Evolutionary conservation across 169 alveolate species (phyloP).

Genomic region (Babesia gibsoni): DNA sequence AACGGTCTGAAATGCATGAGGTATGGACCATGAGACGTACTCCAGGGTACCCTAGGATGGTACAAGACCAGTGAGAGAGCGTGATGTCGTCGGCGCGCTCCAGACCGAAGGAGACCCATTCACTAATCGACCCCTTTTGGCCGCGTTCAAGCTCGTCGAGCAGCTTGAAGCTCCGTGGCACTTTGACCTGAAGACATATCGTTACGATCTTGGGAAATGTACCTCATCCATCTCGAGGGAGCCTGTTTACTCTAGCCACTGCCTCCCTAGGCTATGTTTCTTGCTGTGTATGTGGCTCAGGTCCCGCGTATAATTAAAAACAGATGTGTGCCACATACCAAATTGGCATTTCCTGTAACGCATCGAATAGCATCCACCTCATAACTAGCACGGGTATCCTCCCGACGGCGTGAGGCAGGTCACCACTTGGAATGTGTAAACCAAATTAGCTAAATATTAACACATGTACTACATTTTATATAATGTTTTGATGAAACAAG

Average conservation of each 20-base stretch:
- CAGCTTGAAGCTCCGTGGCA: slow-evolving; percentile 96
- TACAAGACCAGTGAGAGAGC: slow-evolving; percentile 92
- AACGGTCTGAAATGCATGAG: slow-evolving; percentile 78
- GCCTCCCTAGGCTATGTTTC: too few relatives aligned
- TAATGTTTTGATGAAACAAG: neutral
- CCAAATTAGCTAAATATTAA: too few relatives aligned
- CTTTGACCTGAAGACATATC: slow-evolving; percentile 67
- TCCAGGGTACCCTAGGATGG: slow-evolving; percentile 91
- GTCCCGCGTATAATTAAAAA: too few relatives aligned
- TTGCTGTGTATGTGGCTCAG: too few relatives aligned
- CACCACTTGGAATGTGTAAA: too few relatives aligned
- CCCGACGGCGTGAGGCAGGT: too few relatives aligned
- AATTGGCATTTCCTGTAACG: too few relatives aligned
- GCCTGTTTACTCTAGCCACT: neutral
- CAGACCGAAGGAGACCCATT: slow-evolving; percentile 94
- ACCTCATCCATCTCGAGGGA: slow-evolving; percentile 59
- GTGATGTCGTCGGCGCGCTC: slow-evolving; percentile 92
- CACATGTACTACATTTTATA: neutral
- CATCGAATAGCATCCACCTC: too few relatives aligned
- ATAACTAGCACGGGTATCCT: too few relatives aligned
- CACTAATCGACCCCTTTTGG: slow-evolving; percentile 94
- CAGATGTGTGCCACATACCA: too few relatives aligned
- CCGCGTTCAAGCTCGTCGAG: slow-evolving; percentile 96
- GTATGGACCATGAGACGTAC: slow-evolving; percentile 49
- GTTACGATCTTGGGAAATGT: too few relatives aligned